A percentile compares a stretch with the other conserved stretches of the same genome.
Conservation (phyloP, 176 grass and related monocot genomes). For the Oryza punctata region DNA sequence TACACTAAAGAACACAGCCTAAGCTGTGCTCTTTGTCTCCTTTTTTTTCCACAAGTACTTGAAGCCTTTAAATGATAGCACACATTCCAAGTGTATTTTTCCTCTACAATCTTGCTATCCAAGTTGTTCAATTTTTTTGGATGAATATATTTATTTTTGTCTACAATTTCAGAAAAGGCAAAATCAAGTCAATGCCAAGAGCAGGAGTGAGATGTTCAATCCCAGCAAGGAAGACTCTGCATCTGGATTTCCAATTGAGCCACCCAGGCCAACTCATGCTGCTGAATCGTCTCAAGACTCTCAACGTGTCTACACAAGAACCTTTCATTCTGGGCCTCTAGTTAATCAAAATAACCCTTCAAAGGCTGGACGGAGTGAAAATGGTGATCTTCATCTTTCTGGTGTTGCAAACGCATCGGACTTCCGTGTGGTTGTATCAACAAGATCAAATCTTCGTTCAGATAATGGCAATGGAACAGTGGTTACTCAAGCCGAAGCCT, state of each 20-base stretch:
- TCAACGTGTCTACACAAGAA: conserved; percentile 48
- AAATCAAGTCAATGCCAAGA: conserved; percentile 65
- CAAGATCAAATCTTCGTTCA: conserved; percentile 38
- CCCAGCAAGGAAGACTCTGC: conserved; percentile 76
- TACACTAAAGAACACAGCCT: too few species aligned
- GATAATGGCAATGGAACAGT: conserved; percentile 30
- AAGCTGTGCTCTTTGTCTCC: background rate
- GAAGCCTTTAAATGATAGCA: background rate
- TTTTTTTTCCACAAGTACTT: background rate
- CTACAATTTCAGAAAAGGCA: conserved; percentile 71
- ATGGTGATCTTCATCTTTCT: conserved; percentile 46
- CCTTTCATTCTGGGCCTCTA: conserved; percentile 89
- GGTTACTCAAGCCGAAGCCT: conserved; percentile 46
- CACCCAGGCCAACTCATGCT: conserved; percentile 51
- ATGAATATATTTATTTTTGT: conserved; percentile 6
- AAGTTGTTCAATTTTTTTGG: background rate
- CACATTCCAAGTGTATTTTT: background rate
- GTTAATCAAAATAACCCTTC: conserved; percentile 60
- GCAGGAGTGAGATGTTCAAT: conserved; percentile 93
- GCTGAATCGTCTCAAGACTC: conserved; percentile 54
- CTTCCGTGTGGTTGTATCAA: conserved; percentile 38
- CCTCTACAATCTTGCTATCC: background rate
- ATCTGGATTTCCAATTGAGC: conserved; percentile 93
- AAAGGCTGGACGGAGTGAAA: conserved; percentile 48
- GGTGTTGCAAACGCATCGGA: conserved; percentile 25